Evolutionary conservation across 2,329 filamentous ascomycete species (phyloP).

Genomic region (Colletotrichum shisoi): DNA sequence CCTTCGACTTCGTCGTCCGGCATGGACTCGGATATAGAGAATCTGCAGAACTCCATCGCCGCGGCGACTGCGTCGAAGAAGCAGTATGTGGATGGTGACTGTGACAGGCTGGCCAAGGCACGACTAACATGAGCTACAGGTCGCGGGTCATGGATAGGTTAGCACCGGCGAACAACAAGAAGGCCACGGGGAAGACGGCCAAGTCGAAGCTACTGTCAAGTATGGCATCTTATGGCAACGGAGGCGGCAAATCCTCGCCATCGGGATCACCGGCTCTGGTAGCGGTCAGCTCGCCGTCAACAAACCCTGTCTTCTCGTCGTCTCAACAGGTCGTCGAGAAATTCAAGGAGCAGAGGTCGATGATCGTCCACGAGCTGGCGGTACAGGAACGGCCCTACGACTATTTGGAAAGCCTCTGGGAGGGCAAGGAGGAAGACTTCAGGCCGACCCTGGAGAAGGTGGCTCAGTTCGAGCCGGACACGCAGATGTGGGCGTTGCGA

Average conservation of each 20-base stretch:
- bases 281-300: slow-evolving; percentile 62
- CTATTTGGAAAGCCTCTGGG: slow-evolving; percentile 60
- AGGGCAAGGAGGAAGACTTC: slow-evolving; percentile 63
- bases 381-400: slow-evolving; percentile 60
- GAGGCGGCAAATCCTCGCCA: slow-evolving; percentile 54
- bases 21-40: slow-evolving; percentile 60
- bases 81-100: slow-evolving; percentile 45
- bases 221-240: slow-evolving; percentile 48
- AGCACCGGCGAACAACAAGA: slow-evolving; percentile 47
- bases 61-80: slow-evolving; percentile 55
- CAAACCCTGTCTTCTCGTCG: slow-evolving; percentile 59
- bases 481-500: slow-evolving; percentile 63
- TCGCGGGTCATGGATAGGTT: slow-evolving; percentile 48
- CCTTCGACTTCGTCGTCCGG: slow-evolving; percentile 51
- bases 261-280: slow-evolving; percentile 63
- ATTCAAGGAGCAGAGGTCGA: slow-evolving; percentile 61
- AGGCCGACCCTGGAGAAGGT: slow-evolving; percentile 65
- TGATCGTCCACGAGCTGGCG: slow-evolving; percentile 69
- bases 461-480: slow-evolving; percentile 58
- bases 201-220: slow-evolving; percentile 56
- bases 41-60: slow-evolving; percentile 57
- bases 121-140: slow-evolving; percentile 47
- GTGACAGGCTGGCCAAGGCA: slow-evolving; percentile 30
- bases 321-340: slow-evolving; percentile 62
- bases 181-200: slow-evolving; percentile 47